A percentile compares a stretch with the other conserved stretches of the same genome.
These are phyloP conservation scores for Aotearoamyces nothofagi DNA, from an alignment of 2,329 filamentous ascomycete genomes.

Conservation along the genomic window DNA sequence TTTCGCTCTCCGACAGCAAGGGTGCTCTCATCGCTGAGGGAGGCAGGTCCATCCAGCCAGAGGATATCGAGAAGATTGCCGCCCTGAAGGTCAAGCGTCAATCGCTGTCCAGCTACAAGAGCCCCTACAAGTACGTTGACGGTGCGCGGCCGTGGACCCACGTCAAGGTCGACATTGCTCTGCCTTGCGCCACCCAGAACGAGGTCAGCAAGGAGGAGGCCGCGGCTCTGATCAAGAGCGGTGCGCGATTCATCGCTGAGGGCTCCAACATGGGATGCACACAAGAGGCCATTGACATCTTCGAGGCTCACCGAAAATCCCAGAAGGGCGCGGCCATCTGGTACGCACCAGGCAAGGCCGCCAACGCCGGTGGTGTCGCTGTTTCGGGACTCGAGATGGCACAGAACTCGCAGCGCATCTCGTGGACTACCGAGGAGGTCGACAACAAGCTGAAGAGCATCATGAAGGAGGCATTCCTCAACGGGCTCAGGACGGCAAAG, in stretches of 20 bases:
- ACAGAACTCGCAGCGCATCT: constrained; percentile 81
- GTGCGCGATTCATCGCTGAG: constrained; percentile 79
- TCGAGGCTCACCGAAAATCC: constrained; percentile 60
- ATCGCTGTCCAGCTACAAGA: constrained; percentile 58
- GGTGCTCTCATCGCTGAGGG: constrained; percentile 65
- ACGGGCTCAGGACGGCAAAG: constrained; percentile 77
- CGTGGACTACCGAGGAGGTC: constrained; percentile 81
- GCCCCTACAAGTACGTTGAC: constrained; percentile 71
- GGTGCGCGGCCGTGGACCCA: constrained; percentile 86
- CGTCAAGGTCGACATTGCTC: constrained; percentile 79
- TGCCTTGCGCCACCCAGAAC: constrained; percentile 93
- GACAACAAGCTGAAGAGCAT: constrained; percentile 82
- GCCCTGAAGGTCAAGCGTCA: constrained; percentile 76
- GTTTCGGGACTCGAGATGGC: constrained; percentile 98
- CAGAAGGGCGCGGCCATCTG: constrained; percentile 62
- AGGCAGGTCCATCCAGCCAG: constrained; percentile 58
- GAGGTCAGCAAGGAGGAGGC: constrained; percentile 91
- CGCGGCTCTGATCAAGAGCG: constrained; percentile 59
- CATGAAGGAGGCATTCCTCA: constrained; percentile 89
- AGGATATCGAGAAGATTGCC: constrained; percentile 67
- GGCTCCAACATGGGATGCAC: constrained; percentile 99
- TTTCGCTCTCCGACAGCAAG: constrained; percentile 88
- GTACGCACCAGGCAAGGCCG: constrained; percentile 95
- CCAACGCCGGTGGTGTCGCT: constrained; percentile 94
- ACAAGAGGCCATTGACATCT: constrained; percentile 84